Conservation (phyloP, 179 eudicot species). For the Patellifolia procumbens region DNA sequence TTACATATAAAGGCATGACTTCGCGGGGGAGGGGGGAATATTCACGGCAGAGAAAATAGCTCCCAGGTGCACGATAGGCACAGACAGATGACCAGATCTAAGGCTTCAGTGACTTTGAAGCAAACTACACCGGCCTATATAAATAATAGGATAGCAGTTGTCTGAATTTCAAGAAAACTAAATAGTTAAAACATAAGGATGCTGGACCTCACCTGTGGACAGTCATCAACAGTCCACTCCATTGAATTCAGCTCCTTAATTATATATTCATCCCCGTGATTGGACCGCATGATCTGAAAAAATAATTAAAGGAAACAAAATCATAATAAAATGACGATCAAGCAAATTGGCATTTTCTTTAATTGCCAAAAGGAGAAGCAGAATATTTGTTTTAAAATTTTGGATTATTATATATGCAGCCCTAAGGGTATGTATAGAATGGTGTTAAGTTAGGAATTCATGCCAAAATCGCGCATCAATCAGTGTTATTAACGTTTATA, state of each 20-base stretch:
- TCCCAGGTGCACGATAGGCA: no score
- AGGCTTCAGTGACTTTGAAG: not conserved
- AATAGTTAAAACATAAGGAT: constrained; percentile 4
- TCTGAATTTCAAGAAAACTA: not conserved
- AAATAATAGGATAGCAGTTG: not conserved
- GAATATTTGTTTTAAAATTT: no score
- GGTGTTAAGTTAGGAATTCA: no score
- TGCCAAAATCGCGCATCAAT: no score
- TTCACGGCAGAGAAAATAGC: not conserved
- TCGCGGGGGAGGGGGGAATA: not conserved
- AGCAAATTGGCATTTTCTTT: not conserved
- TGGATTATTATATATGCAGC: no score
- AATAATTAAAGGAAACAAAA: constrained; percentile 15
- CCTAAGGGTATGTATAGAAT: no score
- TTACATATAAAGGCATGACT: not conserved
- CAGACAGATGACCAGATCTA: not conserved
- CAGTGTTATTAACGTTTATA: no score
- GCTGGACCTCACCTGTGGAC: constrained; percentile 58
- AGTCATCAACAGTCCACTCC: constrained; percentile 58
- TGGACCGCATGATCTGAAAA: constrained; percentile 77
- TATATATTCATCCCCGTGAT: constrained; percentile 64
- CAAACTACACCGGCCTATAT: not conserved
- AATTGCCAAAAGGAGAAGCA: not conserved
- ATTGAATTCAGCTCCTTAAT: constrained; percentile 64
- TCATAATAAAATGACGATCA: not conserved